Percentiles rank a stretch among this genome's conserved stretches.
phyloP scores from a whole-genome alignment of 164 flowering plant species.

The Tinospora cordifolia region DNA sequence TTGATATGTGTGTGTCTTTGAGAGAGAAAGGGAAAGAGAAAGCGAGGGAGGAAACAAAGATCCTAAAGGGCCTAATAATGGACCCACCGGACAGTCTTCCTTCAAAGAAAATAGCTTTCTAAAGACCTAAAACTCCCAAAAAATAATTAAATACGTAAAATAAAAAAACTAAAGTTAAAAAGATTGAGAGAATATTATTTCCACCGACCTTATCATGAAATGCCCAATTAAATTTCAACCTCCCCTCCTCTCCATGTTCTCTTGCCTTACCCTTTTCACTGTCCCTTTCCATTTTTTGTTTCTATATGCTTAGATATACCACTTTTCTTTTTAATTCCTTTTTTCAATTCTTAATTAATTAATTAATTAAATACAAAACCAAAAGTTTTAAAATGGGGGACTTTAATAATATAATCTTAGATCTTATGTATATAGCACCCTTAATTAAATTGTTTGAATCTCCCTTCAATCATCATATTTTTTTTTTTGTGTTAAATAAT shows the following conservation, averaged over 20 bases:
- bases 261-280: not conserved
- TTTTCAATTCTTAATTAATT: not conserved
- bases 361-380: not conserved
- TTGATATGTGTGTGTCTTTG: too few relatives aligned
- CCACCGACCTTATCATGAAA: conserved; percentile 39
- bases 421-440: not conserved
- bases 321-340: not conserved
- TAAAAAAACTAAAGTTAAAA: not conserved
- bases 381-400: not conserved
- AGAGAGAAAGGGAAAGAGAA: not conserved
- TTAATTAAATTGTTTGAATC: not conserved
- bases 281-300: too few relatives aligned
- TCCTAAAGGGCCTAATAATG: conserved; percentile 9
- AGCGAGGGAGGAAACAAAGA: conserved; percentile 13
- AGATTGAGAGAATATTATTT: conserved; percentile 16
- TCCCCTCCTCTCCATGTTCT: conserved; percentile 19
- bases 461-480: too few relatives aligned
- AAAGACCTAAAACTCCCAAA: too few relatives aligned
- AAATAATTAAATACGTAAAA: not conserved
- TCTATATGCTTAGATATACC: not conserved
- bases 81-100: conserved; percentile 5
- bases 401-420: too few relatives aligned
- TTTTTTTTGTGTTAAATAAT: too few relatives aligned
- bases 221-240: conserved; percentile 20
- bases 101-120: not conserved